phyloP scores from a whole-genome alignment of 768 basidiomycete genomes.

The Boletus rex-veris region DNA sequence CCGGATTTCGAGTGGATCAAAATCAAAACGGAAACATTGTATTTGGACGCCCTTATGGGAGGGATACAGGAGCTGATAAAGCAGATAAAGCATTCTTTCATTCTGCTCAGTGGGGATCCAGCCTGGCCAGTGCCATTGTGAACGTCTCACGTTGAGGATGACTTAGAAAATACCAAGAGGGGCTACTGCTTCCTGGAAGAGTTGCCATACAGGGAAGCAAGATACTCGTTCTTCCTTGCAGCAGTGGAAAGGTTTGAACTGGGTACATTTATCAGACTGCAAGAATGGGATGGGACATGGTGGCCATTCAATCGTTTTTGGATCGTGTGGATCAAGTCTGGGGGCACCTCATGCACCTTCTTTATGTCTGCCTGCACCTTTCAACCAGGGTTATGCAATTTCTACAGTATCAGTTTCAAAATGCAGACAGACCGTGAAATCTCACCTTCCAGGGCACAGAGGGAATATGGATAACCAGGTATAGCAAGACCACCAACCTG shows the following conservation, averaged over 20 bases:
- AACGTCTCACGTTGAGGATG: too few relatives aligned
- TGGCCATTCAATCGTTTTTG: background rate
- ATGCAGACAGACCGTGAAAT: background rate
- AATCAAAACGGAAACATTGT: background rate
- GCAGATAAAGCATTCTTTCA: background rate
- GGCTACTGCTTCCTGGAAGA: background rate
- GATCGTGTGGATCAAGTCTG: background rate
- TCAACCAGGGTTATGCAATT: background rate
- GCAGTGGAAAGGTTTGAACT: background rate
- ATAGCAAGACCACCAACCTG: conserved; percentile 3
- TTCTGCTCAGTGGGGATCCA: background rate
- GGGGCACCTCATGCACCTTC: background rate
- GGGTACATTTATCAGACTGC: background rate
- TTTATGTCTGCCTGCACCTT: background rate
- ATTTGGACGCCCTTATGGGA: background rate
- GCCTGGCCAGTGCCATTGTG: background rate
- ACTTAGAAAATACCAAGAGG: background rate
- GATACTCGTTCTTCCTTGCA: background rate
- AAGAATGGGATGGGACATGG: background rate
- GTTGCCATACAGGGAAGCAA: background rate
- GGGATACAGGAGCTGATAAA: background rate
- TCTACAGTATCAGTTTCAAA: background rate
- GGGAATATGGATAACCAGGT: background rate
- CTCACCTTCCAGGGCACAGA: conserved; percentile 2
- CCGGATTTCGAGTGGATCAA: background rate